Percentiles rank a stretch among this genome's conserved stretches.
Conservation (phyloP, 2,329 filamentous ascomycete genomes). For the Coleophoma crateriformis region DNA sequence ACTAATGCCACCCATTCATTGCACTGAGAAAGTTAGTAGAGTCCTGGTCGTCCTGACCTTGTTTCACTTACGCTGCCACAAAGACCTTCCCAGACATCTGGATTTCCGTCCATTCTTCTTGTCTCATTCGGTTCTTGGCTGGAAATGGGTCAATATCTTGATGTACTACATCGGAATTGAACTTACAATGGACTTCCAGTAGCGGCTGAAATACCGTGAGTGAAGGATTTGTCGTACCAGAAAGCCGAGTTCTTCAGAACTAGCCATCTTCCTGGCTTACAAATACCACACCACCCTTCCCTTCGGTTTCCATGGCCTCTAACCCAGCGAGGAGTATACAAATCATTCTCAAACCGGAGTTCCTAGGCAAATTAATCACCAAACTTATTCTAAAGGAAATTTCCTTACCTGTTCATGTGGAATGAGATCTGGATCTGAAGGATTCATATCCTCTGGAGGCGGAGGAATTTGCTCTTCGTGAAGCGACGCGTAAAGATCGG, state of each 20-base stretch:
- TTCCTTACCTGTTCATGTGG: slow-evolving; percentile 60
- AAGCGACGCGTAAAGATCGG: slow-evolving; percentile 71
- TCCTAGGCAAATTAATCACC: slow-evolving; percentile 31
- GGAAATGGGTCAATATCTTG: background rate
- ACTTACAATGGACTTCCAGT: slow-evolving; percentile 64
- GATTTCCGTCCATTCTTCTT: slow-evolving; percentile 71
- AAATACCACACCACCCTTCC: slow-evolving; percentile 86
- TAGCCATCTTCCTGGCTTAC: slow-evolving; percentile 80
- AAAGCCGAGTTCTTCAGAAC: slow-evolving; percentile 87
- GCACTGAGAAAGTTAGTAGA: slow-evolving; percentile 33
- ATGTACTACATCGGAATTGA: background rate
- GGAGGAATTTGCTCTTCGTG: slow-evolving; percentile 69
- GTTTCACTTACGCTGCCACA: slow-evolving; percentile 51
- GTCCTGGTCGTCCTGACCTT: too few species aligned
- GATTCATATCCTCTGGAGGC: slow-evolving; percentile 77
- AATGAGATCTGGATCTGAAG: slow-evolving; percentile 66
- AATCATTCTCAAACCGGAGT: slow-evolving; percentile 70
- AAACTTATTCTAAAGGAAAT: background rate
- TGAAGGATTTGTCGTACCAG: slow-evolving; percentile 92
- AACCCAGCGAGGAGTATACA: slow-evolving; percentile 81
- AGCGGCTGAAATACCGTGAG: slow-evolving; percentile 78
- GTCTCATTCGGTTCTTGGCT: slow-evolving; percentile 67
- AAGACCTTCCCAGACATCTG: slow-evolving; percentile 75
- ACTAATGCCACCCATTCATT: slow-evolving; percentile 77
- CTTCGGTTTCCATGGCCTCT: slow-evolving; percentile 82